phyloP scores from a whole-genome alignment of 345 rosid genomes.

The Conringia planisiliqua region DNA sequence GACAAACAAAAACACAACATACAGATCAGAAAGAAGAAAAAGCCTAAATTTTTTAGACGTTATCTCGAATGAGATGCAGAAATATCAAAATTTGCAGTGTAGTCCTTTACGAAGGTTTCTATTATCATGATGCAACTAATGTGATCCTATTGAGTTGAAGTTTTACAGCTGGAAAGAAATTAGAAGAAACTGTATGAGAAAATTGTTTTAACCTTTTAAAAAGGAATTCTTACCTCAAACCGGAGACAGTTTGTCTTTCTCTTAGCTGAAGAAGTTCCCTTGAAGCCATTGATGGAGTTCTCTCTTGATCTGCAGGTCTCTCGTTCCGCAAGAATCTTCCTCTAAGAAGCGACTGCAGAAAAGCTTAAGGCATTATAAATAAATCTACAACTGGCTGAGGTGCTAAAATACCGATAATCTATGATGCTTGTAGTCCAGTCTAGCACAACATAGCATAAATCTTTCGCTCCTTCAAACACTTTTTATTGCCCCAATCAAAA shows the following conservation, averaged over 20 bases:
- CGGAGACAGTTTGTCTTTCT: conserved; percentile 88
- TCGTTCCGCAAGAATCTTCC: conserved; percentile 95
- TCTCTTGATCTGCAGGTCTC: conserved; percentile 71
- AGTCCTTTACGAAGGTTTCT: background rate
- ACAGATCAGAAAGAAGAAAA: background rate
- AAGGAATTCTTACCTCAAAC: conserved; percentile 62
- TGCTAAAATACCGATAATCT: background rate
- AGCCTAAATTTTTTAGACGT: background rate
- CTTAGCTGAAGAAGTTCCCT: conserved; percentile 86
- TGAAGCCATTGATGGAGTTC: conserved; percentile 77
- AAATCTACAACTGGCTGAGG: background rate
- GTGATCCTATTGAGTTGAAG: background rate
- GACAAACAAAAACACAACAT: background rate
- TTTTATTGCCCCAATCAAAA: background rate
- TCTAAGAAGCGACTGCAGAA: conserved; percentile 79
- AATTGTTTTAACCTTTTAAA: background rate
- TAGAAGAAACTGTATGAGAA: background rate
- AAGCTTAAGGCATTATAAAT: conserved; percentile 19
- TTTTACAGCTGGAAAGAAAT: background rate
- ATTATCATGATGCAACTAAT: background rate
- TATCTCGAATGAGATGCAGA: background rate
- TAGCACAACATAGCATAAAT: background rate
- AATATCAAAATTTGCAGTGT: background rate
- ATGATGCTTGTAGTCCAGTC: background rate
- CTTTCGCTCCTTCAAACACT: conserved; percentile 3